Evolutionary conservation across 1,284 basidiomycete species (phyloP), one percentile per base, ranked within the genome.

Genomic region (Volvariella surrecta): DNA sequence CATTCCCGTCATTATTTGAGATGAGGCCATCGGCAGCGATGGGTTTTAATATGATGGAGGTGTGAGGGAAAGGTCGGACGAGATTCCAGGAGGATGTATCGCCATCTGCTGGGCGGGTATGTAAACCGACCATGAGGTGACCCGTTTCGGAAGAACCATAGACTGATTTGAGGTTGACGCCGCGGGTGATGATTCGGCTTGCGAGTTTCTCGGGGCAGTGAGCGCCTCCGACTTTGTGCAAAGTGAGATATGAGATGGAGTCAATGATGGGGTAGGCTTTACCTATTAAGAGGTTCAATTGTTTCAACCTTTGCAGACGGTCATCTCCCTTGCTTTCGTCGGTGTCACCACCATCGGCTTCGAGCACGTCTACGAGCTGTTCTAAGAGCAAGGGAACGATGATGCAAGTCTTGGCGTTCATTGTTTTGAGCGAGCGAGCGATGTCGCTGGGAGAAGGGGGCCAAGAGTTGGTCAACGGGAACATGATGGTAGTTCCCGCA

Each of bases 101-200:
- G 7, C 40, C 45, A n/a, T 15, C 16, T 13, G 42, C 37, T 9
- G 42, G 21, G 2, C 46, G 34, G 16, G 42, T 39, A 20, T 50
- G 48, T 2, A 40, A 42, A 3, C 48, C 48, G 37, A 50, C 40
- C 48, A 50, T 50, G 43, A 50, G 32, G 34, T 48, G 46, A 8
- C 48, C 48, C 7, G 48, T 42, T 34, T 50, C 48, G 19, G 41
- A 45, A 7, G 46, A 48, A 7, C 48, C 48, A 34, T 50, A 50
- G n/a, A 48, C 39, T 31, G 39, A 48, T 31, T 45, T 48, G 18
- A 50, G 32, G 31, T 50, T 50, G 31, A 50, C 48, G 2, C 46
- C 46, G 13, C 39, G 19, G n/a, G 43, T 37, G 2, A 48, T 32
- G 13, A 50, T 31, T 13, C 45, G 40, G 13, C 20, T n/a, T 9